These are phyloP conservation scores for Wickerhamiella allomyrinae DNA, from an alignment of 805 yeast genomes.

Conservation along the genomic window DNA sequence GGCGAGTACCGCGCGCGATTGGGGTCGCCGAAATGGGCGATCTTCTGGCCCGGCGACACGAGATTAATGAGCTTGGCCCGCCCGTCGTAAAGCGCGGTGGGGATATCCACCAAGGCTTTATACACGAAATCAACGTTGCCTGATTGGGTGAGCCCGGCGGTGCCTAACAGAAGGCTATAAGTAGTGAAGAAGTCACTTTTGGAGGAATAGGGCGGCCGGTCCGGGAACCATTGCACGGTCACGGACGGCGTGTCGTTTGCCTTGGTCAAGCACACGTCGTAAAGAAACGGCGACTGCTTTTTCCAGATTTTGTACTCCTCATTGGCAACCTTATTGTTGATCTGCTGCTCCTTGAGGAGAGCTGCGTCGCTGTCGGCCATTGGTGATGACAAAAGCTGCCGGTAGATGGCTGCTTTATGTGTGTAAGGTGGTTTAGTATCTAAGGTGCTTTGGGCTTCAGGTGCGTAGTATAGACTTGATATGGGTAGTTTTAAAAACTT, in stretches of 20 bases:
- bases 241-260: conserved; percentile 49
- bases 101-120: conserved; percentile 27
- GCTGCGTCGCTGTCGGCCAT: conserved; percentile 2
- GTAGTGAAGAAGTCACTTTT: conserved; percentile 19
- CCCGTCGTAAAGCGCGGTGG: conserved; percentile 13
- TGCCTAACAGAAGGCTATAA: conserved; percentile 44
- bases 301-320: conserved; percentile 46
- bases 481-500: no score
- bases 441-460: no score
- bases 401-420: no score
- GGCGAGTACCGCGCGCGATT: conserved; percentile 47
- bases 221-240: conserved; percentile 50
- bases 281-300: conserved; percentile 45
- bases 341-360: conserved; percentile 7
- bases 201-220: conserved; percentile 14
- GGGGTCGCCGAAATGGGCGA: conserved; percentile 55
- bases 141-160: conserved; percentile 40
- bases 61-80: conserved; percentile 3
- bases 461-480: no score
- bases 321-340: conserved; percentile 12
- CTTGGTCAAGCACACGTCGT: conserved; percentile 40
- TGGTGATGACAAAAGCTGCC: background rate
- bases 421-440: no score
- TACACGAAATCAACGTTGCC: conserved; percentile 34
- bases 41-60: conserved; percentile 23